Percentiles rank a stretch among this genome's conserved stretches.
These are phyloP conservation scores for Fraxinus angustifolia DNA, from an alignment of 305 asterid species.

Conservation along the genomic window DNA sequence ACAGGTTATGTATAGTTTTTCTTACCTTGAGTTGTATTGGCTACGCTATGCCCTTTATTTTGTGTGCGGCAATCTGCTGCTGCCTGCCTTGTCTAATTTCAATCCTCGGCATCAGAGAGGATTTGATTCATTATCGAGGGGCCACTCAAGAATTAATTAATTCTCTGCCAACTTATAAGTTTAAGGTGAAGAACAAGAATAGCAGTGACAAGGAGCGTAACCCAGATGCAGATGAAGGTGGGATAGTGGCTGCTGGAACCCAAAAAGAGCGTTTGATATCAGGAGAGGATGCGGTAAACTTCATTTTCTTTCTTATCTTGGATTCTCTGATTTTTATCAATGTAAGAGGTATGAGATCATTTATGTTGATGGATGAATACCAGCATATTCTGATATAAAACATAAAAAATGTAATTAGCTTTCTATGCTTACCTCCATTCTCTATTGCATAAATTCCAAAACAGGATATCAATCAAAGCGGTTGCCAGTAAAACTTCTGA, in stretches of 20 bases:
- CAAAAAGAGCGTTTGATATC: conserved; percentile 49
- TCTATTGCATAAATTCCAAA: not conserved
- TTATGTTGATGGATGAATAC: not conserved
- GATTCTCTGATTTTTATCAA: not conserved
- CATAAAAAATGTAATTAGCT: not conserved
- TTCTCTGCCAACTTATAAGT: conserved; percentile 85
- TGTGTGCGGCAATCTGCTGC: conserved; percentile 93
- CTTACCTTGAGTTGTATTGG: conserved; percentile 93
- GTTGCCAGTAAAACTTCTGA: not conserved
- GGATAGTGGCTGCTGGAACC: conserved; percentile 53
- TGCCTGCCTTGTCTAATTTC: conserved; percentile 96
- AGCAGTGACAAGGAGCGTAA: conserved; percentile 39
- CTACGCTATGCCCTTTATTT: conserved; percentile 94
- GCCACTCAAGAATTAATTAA: conserved; percentile 88
- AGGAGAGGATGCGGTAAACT: conserved; percentile 54
- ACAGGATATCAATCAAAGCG: not conserved
- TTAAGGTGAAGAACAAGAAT: conserved; percentile 55
- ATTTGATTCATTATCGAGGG: conserved; percentile 69
- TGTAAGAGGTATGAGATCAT: not conserved
- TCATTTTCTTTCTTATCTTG: not conserved
- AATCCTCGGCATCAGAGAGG: conserved; percentile 84
- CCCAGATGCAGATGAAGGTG: conserved; percentile 41
- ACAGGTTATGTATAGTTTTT: conserved; percentile 90
- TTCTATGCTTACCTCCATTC: conserved; percentile 3
- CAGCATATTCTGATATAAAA: not conserved